Base-by-base conservation (phyloP, 148 eudicot genomes). In the Rhododendron griersonianum region DNA sequence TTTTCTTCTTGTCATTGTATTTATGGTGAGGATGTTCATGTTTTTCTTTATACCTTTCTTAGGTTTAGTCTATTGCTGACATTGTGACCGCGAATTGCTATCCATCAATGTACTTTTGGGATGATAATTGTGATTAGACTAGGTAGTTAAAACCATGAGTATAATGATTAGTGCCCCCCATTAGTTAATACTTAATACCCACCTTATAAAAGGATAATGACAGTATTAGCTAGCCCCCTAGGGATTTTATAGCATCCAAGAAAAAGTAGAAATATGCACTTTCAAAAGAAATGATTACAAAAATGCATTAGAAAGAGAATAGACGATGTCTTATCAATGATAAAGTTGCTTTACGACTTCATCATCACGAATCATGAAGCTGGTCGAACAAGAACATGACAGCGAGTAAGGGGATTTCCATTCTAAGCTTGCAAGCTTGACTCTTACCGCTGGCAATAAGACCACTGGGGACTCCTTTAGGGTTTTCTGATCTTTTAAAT, bases 171-270 rank as follows among this genome's bases (percentile, higher is more conserved):
- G 69, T 39, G 41, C 71, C 44, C 47, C 47, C 47, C 35, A 81
- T 81, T 51, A 80, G 39, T 80, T 81, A 81, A 18, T 81, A 18
- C 69, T 80, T 81, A 81, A 18, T 81, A 18, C 69, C 83, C 18
- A 51, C 82, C 41, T 80, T 50, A 51, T 15, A 78, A 30, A 51
- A 33, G 83, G 65, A 16, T 51, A 25, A 80, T 25, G n/a, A 51
- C 33, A 80, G 83, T 53, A 80, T 53, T 30, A 83, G 78, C 77
- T 71, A 45, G 78, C 44, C 3, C 85, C 85, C 85, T 69, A 88
- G 84, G 90, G 86, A 5, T 65, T 88, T 88, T 86, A 44, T 89
- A 89, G 91, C 89, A 88, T 89, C 89, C 87, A 85, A 91, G 90
- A 85, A 89, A 87, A 88, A 82, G 41, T 14, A 63, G 77, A 78